Percentiles rank a stretch among this genome's conserved stretches.
Conservation (phyloP, 2,329 filamentous ascomycete species). For the Pseudocercospora cruenta region DNA sequence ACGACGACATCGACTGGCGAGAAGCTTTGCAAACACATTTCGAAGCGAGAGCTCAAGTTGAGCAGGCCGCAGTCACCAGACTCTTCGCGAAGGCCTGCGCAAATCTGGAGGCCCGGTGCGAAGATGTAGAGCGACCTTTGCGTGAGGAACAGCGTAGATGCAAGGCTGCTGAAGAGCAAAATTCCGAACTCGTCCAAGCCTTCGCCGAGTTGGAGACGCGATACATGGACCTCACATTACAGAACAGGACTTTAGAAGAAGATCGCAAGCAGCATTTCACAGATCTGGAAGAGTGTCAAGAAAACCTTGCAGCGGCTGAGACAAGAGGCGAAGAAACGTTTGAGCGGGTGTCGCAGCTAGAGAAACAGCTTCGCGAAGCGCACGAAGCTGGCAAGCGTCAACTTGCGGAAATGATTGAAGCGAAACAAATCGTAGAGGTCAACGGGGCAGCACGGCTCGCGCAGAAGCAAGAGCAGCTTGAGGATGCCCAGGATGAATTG, state of each 20-base stretch:
- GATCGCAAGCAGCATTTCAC: slow-evolving; percentile 45
- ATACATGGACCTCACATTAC: slow-evolving; percentile 41
- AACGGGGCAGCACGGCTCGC: slow-evolving; percentile 47
- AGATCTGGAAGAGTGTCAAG: slow-evolving; percentile 45
- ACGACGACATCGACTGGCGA: slow-evolving; percentile 51
- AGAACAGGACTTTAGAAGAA: slow-evolving; percentile 44
- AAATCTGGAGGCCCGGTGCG: slow-evolving; percentile 61
- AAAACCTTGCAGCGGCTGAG: slow-evolving; percentile 48
- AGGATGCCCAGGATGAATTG: slow-evolving; percentile 46
- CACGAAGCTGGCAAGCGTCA: slow-evolving; percentile 40
- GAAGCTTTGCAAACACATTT: slow-evolving; percentile 50
- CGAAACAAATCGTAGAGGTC: slow-evolving; percentile 51
- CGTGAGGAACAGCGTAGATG: slow-evolving; percentile 48
- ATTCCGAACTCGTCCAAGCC: slow-evolving; percentile 41
- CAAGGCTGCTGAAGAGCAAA: slow-evolving; percentile 40
- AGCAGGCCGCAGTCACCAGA: slow-evolving; percentile 52
- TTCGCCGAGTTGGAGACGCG: slow-evolving; percentile 45
- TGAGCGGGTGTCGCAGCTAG: slow-evolving; percentile 43
- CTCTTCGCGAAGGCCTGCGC: slow-evolving; percentile 58
- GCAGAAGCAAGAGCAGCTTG: slow-evolving; percentile 50
- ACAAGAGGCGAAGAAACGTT: not conserved
- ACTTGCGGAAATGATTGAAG: slow-evolving; percentile 43
- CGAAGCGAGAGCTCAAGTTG: slow-evolving; percentile 46
- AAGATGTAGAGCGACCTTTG: slow-evolving; percentile 59
- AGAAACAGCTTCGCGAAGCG: slow-evolving; percentile 30